Evolutionary conservation across 192 early-diverging fungal species (phyloP).

Genomic region (Backusella parvicylindrica): DNA sequence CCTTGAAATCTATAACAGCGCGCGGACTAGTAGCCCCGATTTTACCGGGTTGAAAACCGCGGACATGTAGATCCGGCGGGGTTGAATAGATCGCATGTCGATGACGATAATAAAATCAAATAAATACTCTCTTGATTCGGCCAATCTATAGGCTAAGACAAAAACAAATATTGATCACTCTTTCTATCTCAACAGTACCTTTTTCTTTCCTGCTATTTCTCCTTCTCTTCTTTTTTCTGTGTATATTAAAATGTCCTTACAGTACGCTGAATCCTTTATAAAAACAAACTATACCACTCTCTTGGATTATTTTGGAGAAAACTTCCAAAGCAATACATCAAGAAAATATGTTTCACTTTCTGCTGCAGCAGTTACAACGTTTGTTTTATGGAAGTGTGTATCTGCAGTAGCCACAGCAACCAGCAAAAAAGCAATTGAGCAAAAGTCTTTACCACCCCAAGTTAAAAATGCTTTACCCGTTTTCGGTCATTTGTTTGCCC

Average conservation of each 20-base stretch:
- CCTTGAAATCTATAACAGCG: neutral
- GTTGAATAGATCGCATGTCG: neutral
- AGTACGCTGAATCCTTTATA: neutral
- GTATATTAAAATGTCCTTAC: neutral
- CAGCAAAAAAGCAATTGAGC: neutral
- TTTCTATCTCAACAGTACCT: neutral
- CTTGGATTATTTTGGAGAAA: neutral
- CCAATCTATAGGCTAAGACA: neutral
- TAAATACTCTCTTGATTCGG: neutral
- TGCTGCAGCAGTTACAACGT: neutral
- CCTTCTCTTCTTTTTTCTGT: neutral
- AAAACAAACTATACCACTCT: neutral
- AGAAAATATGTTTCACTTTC: neutral
- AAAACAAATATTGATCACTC: neutral
- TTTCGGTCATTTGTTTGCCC: slow-evolving; percentile 14
- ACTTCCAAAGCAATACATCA: neutral
- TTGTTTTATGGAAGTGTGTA: neutral
- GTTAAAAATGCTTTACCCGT: slow-evolving; percentile 9
- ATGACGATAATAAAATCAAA: neutral
- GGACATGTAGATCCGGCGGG: neutral
- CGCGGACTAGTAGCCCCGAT: neutral
- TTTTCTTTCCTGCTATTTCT: neutral
- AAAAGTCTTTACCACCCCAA: neutral
- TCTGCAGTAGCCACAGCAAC: neutral
- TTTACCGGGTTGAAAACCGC: neutral